phyloP scores from a whole-genome alignment of 331 rosid genomes.

The Stylosanthes scabra region DNA sequence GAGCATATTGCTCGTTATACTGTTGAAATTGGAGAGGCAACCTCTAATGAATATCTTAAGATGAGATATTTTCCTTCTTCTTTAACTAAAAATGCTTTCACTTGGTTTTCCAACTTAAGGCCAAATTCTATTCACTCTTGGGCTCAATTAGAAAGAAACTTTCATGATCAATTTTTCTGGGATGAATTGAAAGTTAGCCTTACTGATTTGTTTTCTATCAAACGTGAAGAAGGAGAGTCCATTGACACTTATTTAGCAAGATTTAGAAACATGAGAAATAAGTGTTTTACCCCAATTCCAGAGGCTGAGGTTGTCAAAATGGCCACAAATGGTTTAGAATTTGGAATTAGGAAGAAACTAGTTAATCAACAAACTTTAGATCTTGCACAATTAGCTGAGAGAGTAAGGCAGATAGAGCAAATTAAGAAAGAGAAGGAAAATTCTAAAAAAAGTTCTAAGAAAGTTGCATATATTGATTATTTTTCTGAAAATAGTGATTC shows the following conservation, averaged over 20 bases:
- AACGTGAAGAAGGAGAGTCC: not conserved
- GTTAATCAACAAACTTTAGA: slow-evolving; percentile 38
- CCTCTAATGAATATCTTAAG: not conserved
- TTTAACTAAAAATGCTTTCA: not conserved
- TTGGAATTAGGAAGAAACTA: slow-evolving; percentile 28
- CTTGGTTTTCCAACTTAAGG: not conserved
- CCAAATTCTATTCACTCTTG: not conserved
- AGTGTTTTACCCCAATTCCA: not conserved
- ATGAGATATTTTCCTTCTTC: not conserved
- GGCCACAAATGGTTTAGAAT: slow-evolving; percentile 47
- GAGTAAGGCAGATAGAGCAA: not conserved
- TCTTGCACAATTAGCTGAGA: slow-evolving; percentile 28
- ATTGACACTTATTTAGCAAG: not conserved
- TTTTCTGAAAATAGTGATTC: too few species aligned
- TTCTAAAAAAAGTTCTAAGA: too few species aligned
- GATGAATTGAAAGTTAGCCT: not conserved
- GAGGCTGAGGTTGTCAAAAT: slow-evolving; percentile 47
- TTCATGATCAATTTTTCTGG: not conserved
- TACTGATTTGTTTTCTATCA: too few species aligned
- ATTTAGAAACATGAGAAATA: slow-evolving; percentile 5
- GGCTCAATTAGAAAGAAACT: not conserved
- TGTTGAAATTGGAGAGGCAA: not conserved
- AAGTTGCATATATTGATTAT: too few species aligned
- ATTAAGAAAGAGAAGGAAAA: too few species aligned
- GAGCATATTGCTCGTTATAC: not conserved